Evolutionary conservation across 768 basidiomycete species (phyloP), one percentile per base, ranked within the genome.

Genomic region (Amanita jacksonii): DNA sequence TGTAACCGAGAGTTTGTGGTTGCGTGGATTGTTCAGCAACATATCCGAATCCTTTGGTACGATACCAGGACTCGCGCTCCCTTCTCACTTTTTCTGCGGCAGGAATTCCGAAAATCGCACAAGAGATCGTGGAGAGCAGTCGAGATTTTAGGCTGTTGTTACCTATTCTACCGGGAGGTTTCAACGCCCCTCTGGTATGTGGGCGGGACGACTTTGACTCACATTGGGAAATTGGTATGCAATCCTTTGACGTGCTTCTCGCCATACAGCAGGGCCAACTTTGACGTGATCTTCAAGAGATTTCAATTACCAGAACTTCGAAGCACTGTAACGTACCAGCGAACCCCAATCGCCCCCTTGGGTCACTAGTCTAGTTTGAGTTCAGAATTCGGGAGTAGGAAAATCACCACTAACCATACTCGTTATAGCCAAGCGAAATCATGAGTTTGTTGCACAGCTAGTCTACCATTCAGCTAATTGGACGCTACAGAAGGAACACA

Each of bases 1-100:
- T 49, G 50, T 80, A 80, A 0, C 73, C 77, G 3, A 76, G 52
- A 0, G 74, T 76, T 50, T 76, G 74, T 0, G 74, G 74, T 45
- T 67, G 63, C 0, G 73, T 75, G 0, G 65, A 55, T 48, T 74
- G 74, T 38, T 62, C 49, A 5, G 39, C 9, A 38, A 54, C 59
- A 51, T 75, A 76, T 5, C 70, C 74, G 0, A 34, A 34, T 5
- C 65, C 58, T 24, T 57, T 51, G 1, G 44, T n/a, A 50, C 8
- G 47, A 22, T 49, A 62, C 68, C 56, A 55, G 59, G 28, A 48
- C 22, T 0, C 57, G 52, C n/a, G 59, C 52, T 61, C 54, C 12
- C 65, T 24, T 0, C 61, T 66, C 2, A 56, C 62, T 23, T 62
- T 60, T 27, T 72, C 72, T 22, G 41, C 51, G 1, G 57, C 49